Percentiles rank a stretch among this genome's conserved stretches.
Evolutionary conservation across 805 yeast genomes (phyloP).

Genomic region (Maudiozyma turicensis): DNA sequence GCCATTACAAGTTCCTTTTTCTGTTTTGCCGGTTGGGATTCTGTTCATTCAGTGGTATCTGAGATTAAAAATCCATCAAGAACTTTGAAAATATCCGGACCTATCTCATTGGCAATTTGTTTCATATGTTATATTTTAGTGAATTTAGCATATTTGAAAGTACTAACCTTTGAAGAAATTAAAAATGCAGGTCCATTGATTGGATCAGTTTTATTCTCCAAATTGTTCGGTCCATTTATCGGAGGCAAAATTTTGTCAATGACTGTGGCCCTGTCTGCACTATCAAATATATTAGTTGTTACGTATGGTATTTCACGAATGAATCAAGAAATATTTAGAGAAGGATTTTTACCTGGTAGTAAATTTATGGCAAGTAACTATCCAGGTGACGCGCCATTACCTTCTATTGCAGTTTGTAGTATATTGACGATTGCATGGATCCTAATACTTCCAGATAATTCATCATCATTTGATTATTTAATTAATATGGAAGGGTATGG

Average conservation of each 20-base stretch:
- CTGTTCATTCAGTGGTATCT: slow-evolving; percentile 50
- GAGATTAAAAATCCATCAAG: slow-evolving; percentile 51
- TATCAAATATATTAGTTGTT: slow-evolving; percentile 55
- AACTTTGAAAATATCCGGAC: slow-evolving; percentile 54
- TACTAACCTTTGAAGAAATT: slow-evolving; percentile 44
- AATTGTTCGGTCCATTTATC: slow-evolving; percentile 40
- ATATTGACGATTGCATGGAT: slow-evolving; percentile 28
- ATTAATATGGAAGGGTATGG: slow-evolving; percentile 40
- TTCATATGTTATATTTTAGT: slow-evolving; percentile 41
- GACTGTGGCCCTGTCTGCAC: slow-evolving; percentile 51
- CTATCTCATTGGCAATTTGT: slow-evolving; percentile 40
- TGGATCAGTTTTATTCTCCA: slow-evolving; percentile 50
- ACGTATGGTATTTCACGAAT: slow-evolving; percentile 49
- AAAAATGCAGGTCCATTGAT: slow-evolving; percentile 46
- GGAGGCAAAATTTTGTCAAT: slow-evolving; percentile 48
- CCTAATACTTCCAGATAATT: slow-evolving; percentile 28
- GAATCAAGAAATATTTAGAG: slow-evolving; percentile 57
- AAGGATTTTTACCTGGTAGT: slow-evolving; percentile 51
- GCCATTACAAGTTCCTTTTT: slow-evolving; percentile 51
- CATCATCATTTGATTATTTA: slow-evolving; percentile 33
- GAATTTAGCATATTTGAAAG: slow-evolving; percentile 48
- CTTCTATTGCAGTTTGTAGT: slow-evolving; percentile 33
- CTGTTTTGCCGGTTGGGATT: slow-evolving; percentile 55
- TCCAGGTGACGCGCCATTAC: slow-evolving; percentile 49
- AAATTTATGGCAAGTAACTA: slow-evolving; percentile 43